These are phyloP conservation scores for Mrakia blollopis DNA, from an alignment of 768 basidiomycete genomes.

Conservation along the genomic window DNA sequence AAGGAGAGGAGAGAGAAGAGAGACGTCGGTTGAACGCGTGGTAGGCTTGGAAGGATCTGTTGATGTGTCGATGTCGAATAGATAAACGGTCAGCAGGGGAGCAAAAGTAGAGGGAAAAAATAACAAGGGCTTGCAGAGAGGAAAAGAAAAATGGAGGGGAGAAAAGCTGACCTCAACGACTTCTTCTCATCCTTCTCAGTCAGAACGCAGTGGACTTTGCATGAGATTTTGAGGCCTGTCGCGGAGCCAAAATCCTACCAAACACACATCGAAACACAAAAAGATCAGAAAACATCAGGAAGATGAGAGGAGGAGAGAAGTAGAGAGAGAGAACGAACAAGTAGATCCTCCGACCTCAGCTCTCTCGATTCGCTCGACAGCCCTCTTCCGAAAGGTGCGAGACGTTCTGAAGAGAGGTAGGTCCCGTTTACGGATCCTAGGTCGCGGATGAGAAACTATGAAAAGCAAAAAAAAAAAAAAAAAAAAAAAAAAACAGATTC, in stretches of 20 bases:
- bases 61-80: too few species aligned
- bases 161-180: too few species aligned
- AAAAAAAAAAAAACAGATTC: too few species aligned
- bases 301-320: not conserved
- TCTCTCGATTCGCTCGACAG: not conserved
- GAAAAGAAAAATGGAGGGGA: too few species aligned
- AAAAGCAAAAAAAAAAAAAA: not conserved
- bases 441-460: slow-evolving; percentile 93
- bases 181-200: too few species aligned
- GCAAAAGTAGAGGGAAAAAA: too few species aligned
- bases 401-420: slow-evolving; percentile 91
- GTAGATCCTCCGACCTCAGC: not conserved
- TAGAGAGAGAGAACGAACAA: not conserved
- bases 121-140: too few species aligned
- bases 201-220: too few species aligned
- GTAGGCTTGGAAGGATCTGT: too few species aligned
- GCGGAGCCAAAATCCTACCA: not conserved
- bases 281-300: not conserved
- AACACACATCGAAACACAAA: not conserved
- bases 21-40: too few species aligned
- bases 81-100: too few species aligned
- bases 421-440: slow-evolving; percentile 97
- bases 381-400: slow-evolving; percentile 40
- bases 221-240: not conserved
- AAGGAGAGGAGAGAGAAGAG: too few species aligned